Conservation (phyloP, 1,139 yeast genomes). For the Pichia sorboxylosa region DNA sequence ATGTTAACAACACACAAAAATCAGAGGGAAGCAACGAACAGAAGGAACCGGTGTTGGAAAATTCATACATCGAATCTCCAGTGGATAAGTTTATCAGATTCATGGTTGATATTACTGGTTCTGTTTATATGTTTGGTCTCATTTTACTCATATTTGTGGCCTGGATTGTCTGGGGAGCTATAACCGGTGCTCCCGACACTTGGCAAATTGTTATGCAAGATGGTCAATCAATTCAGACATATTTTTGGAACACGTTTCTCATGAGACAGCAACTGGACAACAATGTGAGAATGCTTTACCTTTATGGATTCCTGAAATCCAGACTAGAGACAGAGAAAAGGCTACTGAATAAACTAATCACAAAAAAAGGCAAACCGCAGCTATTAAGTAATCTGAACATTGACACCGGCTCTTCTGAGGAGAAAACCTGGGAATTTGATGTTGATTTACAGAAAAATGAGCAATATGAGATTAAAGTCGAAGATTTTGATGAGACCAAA, state of each 20-base stretch:
- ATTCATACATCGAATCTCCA: no score
- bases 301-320: constrained; percentile 24
- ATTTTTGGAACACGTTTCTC: constrained; percentile 29
- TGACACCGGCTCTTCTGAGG: constrained; percentile 2
- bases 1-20: no score
- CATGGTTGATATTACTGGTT: constrained; percentile 21
- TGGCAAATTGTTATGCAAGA: constrained; percentile 34
- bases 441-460: no score
- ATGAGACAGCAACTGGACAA: constrained; percentile 30
- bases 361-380: constrained; percentile 2
- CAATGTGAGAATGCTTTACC: constrained; percentile 12
- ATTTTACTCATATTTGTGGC: constrained; percentile 22
- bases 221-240: constrained; percentile 30
- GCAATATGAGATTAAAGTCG: not conserved
- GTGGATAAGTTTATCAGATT: constrained; percentile 10
- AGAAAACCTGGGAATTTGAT: not conserved
- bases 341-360: constrained; percentile 9
- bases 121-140: constrained; percentile 19
- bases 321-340: constrained; percentile 20
- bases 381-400: not conserved
- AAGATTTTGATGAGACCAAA: not conserved
- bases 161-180: constrained; percentile 26
- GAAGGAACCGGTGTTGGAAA: no score
- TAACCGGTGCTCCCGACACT: constrained; percentile 22
- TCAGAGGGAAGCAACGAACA: no score